Percentiles rank a stretch among this genome's conserved stretches.
Conservation (phyloP, 1,284 basidiomycete species). For the Phellopilus nigrolimitatus region DNA sequence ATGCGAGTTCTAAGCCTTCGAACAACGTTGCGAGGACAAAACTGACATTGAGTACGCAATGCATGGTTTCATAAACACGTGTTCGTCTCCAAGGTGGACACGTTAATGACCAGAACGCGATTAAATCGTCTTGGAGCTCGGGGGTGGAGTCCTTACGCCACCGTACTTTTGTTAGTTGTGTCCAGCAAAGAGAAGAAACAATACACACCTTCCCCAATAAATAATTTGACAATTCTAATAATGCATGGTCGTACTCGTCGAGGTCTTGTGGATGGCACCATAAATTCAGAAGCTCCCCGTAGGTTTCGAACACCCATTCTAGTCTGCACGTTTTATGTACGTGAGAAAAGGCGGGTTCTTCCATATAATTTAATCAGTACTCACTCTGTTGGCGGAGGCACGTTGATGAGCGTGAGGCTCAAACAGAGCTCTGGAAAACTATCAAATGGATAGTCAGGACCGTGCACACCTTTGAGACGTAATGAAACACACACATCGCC, state of each 20-base stretch:
- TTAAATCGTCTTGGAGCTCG: conserved; percentile 62
- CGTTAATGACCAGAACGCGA: conserved; percentile 55
- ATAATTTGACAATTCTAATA: conserved; percentile 50
- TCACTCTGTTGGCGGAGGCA: conserved; percentile 64
- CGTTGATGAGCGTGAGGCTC: conserved; percentile 63
- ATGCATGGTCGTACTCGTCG: conserved; percentile 60
- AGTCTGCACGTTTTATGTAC: conserved; percentile 35
- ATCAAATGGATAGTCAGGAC: conserved; percentile 11
- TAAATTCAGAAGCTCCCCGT: conserved; percentile 56
- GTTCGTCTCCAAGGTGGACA: conserved; percentile 51
- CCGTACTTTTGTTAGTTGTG: conserved; percentile 12
- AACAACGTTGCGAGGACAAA: conserved; percentile 10
- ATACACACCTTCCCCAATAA: conserved; percentile 47
- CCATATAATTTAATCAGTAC: not conserved
- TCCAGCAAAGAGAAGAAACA: not conserved
- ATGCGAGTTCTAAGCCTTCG: not conserved
- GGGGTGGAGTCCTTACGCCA: conserved; percentile 40
- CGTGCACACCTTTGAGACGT: conserved; percentile 8
- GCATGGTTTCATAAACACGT: conserved; percentile 47
- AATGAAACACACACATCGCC: conserved; percentile 44
- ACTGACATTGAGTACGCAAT: conserved; percentile 56
- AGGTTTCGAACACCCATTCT: conserved; percentile 51
- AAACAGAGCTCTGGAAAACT: conserved; percentile 71
- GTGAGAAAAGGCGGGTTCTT: not conserved
- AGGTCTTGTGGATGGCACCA: conserved; percentile 66